Evolutionary conservation across 2,329 filamentous ascomycete species (phyloP).

Genomic region (Monilinia aucupariae): DNA sequence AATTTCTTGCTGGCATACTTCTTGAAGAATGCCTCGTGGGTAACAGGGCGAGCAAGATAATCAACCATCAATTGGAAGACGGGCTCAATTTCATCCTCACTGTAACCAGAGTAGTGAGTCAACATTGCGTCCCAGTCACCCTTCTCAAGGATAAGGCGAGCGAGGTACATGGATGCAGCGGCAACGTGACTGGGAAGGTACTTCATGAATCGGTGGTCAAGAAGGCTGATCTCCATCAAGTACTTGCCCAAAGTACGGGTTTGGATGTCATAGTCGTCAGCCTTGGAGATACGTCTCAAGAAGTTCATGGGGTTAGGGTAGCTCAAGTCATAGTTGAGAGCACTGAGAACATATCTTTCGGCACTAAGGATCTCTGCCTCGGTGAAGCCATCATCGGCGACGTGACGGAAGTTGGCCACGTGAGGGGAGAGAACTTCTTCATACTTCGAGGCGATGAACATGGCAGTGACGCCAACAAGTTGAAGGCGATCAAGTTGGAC

Average conservation of each 20-base stretch:
- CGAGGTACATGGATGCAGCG: constrained; percentile 90
- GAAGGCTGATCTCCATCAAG: constrained; percentile 89
- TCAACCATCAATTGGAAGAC: constrained; percentile 94
- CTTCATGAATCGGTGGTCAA: constrained; percentile 89
- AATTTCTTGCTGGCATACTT: constrained; percentile 99
- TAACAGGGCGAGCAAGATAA: constrained; percentile 84
- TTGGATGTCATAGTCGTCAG: constrained; percentile 98
- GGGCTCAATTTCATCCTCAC: constrained; percentile 85
- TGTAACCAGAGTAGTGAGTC: constrained; percentile 87
- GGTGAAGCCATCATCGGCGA: constrained; percentile 93
- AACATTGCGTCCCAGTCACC: constrained; percentile 90
- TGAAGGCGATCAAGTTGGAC: constrained; percentile 95
- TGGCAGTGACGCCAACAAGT: constrained; percentile 93
- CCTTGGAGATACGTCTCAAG: constrained; percentile 95
- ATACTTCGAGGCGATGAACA: constrained; percentile 99
- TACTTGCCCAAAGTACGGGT: constrained; percentile 97
- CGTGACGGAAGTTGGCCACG: constrained; percentile 93
- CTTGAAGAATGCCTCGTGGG: constrained; percentile 98
- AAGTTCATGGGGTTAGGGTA: constrained; percentile 99
- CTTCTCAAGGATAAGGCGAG: constrained; percentile 82
- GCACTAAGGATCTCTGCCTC: constrained; percentile 94
- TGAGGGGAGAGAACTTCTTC: constrained; percentile 97
- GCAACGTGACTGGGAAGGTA: constrained; percentile 87
- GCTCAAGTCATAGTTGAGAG: constrained; percentile 93
- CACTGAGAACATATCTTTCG: constrained; percentile 88